Base-by-base conservation (phyloP, 1,284 basidiomycete genomes). In the Tylopilus sp. region DNA sequence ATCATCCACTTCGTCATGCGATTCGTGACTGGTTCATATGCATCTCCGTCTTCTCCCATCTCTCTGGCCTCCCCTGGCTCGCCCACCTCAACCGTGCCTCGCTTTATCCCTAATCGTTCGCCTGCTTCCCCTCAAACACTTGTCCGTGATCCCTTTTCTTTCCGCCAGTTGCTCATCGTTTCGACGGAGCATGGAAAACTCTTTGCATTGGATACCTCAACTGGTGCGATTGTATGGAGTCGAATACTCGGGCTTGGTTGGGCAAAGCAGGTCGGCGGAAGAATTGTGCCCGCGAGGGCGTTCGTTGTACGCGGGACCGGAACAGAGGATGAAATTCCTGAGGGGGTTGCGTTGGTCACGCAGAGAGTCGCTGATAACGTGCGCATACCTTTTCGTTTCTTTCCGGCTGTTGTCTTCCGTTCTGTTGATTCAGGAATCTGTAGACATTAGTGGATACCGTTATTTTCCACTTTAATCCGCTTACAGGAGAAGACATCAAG, bases 61-160 rank as follows among this genome's bases (percentile, higher is more conserved):
- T 72, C 69, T 35, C 66, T 66, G 12, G 60, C 64, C 48, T 40
- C 58, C 1, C 44, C 67, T 45, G 26, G 12, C 1, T 16, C 18
- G 3, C 25, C 48, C n/a, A 6, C 30, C 21, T 42, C 33, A n/a
- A 44, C 76, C 71, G 1, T 76, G 79, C 18, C 74, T 19, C 6
- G 49, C 31, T 13, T 28, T 29, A 6, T 59, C 31, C 63, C 64
- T 12, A 9, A 31, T 0, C 56, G 21, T 26, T 59, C 46, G 10
- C 50, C 51, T 11, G 74, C 18, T 69, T 75, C 46, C 52, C 64
- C 34, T 57, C 64, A 60, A 23, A 50, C 68, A 1, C 71, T 86
- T 0, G 73, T 74, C 42, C 80, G 89, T 2, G 92, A 97, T 61
- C 71, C 84, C 1, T 97, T 96, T 63, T 94, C 92, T 0, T 92